phyloP scores from a whole-genome alignment of 257 asterid genomes.

The Primulina eburnea region DNA sequence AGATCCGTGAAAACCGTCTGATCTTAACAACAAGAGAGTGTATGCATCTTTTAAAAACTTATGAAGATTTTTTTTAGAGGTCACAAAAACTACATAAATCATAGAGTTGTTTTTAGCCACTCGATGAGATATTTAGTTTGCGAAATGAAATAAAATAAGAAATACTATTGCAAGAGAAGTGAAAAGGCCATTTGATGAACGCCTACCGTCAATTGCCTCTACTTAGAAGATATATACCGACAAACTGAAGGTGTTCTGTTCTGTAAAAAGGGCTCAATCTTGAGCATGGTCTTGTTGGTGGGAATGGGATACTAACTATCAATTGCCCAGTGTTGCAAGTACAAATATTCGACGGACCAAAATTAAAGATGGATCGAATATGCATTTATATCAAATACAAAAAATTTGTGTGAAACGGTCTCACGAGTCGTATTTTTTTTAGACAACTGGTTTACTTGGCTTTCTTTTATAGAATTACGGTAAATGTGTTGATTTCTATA shows the following conservation, averaged over 20 bases:
- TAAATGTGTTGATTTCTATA: no score
- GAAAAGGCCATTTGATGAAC: conserved; percentile 8
- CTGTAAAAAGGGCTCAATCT: neutral
- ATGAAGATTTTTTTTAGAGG: no score
- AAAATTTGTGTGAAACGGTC: no score
- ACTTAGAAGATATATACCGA: conserved; percentile 25
- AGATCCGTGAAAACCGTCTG: no score
- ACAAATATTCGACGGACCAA: neutral
- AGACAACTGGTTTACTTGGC: no score
- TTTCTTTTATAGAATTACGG: no score
- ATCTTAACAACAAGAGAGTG: no score
- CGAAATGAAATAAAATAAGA: neutral
- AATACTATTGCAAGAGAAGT: neutral
- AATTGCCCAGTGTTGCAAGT: no score
- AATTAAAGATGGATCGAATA: neutral
- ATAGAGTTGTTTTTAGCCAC: neutral
- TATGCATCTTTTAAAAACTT: no score
- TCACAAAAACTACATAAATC: no score
- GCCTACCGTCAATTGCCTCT: conserved; percentile 19
- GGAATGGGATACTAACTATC: neutral
- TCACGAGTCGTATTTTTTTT: no score
- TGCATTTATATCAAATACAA: no score
- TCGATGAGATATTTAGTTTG: conserved; percentile 24
- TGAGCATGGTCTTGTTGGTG: conserved; percentile 7
- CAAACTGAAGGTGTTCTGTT: conserved; percentile 19